Base-by-base conservation (phyloP, 1,284 basidiomycete genomes). In the Ceratobasidium sp. region DNA sequence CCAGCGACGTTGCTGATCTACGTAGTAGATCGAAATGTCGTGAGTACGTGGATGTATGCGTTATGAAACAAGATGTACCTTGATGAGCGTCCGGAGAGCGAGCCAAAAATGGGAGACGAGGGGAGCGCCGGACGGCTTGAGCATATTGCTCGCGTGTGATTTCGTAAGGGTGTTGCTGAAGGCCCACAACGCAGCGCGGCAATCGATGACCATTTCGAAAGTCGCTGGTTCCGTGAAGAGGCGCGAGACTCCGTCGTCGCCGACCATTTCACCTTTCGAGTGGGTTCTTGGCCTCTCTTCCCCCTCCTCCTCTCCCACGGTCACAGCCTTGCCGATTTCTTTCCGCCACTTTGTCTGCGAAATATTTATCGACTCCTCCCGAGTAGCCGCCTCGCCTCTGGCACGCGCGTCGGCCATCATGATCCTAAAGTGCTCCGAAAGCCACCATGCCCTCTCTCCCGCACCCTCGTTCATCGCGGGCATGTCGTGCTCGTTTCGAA, bases 71-170 rank as follows among this genome's bases (percentile, higher is more conserved):
- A 22, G 54, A 41, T 33, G 17, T 41, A 60, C 57, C 31, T 29
- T 33, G 11, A 60, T 17, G n/a, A 60, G 19, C 7, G 57, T 60
- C 19, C 33, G 57, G 33, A 60, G 22, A 6, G 57, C 31, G 17
- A 60, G 36, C 57, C 57, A 60, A 24, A 60, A 60, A n/a, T 60
- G 33, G 15, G 57, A 33, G 31, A 41, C 57, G 7, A 60, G 33
- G 1, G 33, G 33, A 22, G 57, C 57, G 6, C 57, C 57, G 1
- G n/a, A 9, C 2, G 57, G 57, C 24, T 41, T 36, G 19, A 60
- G 57, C 57, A 60, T 60, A 3, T 41, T 14, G 24, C 36, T 60
- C 5, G 57, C 33, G 36, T n/a, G 8, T 22, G 22, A 24, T n/a
- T 41, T 36, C 8, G 36, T n/a, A 1, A 60, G 11, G 5, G 33